Evolutionary conservation across 1,139 yeast genomes (phyloP).

Genomic region (Hyphopichia burtonii): DNA sequence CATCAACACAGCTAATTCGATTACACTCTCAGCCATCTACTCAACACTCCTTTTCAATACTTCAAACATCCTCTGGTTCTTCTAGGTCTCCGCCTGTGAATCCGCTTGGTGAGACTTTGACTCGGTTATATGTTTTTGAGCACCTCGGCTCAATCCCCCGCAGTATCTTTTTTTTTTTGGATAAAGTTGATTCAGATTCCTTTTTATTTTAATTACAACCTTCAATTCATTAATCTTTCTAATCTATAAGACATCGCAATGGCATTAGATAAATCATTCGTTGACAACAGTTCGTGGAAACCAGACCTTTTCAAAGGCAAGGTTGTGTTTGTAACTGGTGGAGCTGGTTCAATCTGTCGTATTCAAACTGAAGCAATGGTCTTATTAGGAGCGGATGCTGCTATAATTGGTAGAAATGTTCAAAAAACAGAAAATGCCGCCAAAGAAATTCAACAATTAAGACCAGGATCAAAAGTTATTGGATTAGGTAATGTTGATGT

Average conservation of each 20-base stretch:
- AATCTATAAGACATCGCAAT: too few species aligned
- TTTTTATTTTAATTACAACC: not conserved
- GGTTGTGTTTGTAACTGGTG: conserved; percentile 92
- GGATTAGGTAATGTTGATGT: conserved; percentile 81
- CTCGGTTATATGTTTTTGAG: not conserved
- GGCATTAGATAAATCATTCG: conserved; percentile 29
- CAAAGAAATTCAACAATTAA: conserved; percentile 54
- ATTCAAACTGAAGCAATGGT: conserved; percentile 88
- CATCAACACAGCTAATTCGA: too few species aligned
- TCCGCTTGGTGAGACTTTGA: not conserved
- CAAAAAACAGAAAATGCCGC: conserved; percentile 72
- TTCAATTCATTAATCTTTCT: too few species aligned
- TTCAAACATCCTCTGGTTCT: too few species aligned
- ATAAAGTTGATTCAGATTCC: too few species aligned
- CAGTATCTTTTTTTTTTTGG: too few species aligned
- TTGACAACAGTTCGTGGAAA: conserved; percentile 40
- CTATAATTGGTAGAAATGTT: conserved; percentile 75
- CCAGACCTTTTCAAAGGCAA: conserved; percentile 75
- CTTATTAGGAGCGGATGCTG: conserved; percentile 83
- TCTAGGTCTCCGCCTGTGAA: too few species aligned
- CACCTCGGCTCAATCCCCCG: not conserved
- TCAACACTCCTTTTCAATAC: too few species aligned
- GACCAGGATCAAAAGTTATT: conserved; percentile 66
- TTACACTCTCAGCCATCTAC: too few species aligned
- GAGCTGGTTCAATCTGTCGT: conserved; percentile 92